Base-by-base conservation (phyloP, 345 rosid genomes). In the Citrus reticulata region DNA sequence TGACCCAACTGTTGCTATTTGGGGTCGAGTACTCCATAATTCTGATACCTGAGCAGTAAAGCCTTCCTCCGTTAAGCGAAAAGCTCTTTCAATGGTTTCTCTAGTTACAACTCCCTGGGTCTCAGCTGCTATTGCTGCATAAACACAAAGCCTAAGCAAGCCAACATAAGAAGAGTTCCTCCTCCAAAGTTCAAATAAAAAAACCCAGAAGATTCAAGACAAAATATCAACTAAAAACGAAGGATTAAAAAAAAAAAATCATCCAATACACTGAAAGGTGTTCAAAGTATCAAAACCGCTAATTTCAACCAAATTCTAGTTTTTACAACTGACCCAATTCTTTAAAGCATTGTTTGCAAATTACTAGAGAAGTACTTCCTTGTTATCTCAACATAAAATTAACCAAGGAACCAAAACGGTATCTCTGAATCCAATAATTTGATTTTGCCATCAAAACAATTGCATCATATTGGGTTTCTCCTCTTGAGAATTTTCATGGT, bases 111-210 rank as follows among this genome's bases (percentile, higher is more conserved):
- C 86, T 80, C 98, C 95, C 72, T 84, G 86, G 0, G 86, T 75
- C 82, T 92, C 91, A 49, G 92, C 95, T 87, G 89, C 81, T 82
- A 92, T 86, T 55, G 93, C 95, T 95, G 96, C 96, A 91, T 82
- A 87, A 92, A 81, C 92, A 91, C 86, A 90, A 86, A 91, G 83
- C 90, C 95, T 89, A 80, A 92, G 92, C 87, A 90, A 80, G 81
- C 84, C 85, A 88, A 88, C 85, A 88, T 84, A 88, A 93, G 94
- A 88, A 80, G 74, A 78, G 81, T 82, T 83, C 88, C 78, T 65
- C 73, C 72, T 82, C 80, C 76, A 61, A 46, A 39, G 40, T 59
- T 11, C 7, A 78, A 35, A 64, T 22, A 37, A 75, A 14, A 32
- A 66, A 25, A 16, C 40, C 11, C 11, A 61, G 30, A 63, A 58